Conservation (phyloP, 345 rosid genomes). For the Eucalyptus pumila region DNA sequence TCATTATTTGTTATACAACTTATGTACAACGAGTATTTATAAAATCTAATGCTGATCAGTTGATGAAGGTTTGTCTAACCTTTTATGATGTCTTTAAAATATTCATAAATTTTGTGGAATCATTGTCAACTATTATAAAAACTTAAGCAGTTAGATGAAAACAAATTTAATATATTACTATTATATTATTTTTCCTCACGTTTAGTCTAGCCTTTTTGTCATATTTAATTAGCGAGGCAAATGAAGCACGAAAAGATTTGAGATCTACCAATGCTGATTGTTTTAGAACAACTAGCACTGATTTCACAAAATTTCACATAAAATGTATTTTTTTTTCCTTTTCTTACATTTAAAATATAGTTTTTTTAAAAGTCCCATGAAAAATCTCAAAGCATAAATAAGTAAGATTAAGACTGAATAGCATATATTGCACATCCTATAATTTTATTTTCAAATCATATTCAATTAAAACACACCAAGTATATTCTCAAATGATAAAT, state of each 20-base stretch:
- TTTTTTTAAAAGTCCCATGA: neutral
- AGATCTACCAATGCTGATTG: too few relatives aligned
- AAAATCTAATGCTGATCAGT: too few relatives aligned
- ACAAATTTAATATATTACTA: too few relatives aligned
- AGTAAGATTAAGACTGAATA: neutral
- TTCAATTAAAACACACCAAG: accelerated
- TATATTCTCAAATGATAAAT: neutral
- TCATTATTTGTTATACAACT: neutral
- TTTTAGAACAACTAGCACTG: accelerated
- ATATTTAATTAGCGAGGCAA: too few relatives aligned
- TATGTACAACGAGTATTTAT: too few relatives aligned
- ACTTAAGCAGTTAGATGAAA: accelerated
- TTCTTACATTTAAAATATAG: too few relatives aligned
- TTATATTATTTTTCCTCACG: too few relatives aligned
- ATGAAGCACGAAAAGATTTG: too few relatives aligned
- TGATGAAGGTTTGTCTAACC: neutral
- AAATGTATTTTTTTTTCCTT: too few relatives aligned
- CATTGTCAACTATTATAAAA: accelerated
- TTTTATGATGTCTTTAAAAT: neutral
- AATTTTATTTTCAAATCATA: neutral
- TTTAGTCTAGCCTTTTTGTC: too few relatives aligned
- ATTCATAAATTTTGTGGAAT: too few relatives aligned
- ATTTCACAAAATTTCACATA: too few relatives aligned
- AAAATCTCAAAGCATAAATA: neutral
- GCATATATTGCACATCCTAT: neutral